Conservation (phyloP, 129 eudicot species). For the Pseudognaphalium luteoalbum region DNA sequence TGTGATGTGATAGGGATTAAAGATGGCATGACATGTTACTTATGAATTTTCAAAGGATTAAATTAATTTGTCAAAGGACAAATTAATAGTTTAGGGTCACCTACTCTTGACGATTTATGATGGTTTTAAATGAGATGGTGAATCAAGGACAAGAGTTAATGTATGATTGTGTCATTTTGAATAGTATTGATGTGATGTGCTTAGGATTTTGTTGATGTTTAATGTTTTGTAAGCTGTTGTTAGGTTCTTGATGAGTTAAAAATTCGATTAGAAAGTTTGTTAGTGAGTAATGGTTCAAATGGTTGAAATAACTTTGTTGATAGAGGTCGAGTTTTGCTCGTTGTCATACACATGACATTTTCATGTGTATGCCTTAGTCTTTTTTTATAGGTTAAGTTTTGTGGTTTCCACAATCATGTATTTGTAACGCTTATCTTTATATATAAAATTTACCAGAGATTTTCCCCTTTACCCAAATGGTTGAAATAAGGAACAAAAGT, state of each 20-base stretch:
- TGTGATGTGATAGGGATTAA: slow-evolving; percentile 38
- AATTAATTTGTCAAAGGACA: slow-evolving; percentile 5
- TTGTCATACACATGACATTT: no score
- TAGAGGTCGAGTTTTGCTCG: no score
- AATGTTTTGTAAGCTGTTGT: not conserved
- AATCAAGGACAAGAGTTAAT: not conserved
- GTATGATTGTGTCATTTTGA: not conserved
- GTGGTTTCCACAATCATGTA: no score
- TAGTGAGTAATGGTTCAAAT: no score
- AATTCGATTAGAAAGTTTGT: no score
- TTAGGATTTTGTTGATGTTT: not conserved
- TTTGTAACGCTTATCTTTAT: no score
- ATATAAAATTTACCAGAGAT: no score
- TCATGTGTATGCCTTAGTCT: no score
- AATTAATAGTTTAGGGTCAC: not conserved
- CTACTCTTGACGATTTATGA: not conserved
- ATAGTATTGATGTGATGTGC: not conserved
- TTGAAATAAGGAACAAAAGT: no score
- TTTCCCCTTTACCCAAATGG: no score
- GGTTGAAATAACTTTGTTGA: no score
- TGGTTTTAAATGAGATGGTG: not conserved
- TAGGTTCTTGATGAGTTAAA: not conserved
- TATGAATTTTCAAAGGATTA: slow-evolving; percentile 20
- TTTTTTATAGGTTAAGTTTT: no score
- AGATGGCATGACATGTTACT: slow-evolving; percentile 28